Conservation (phyloP, 116 monocot species). For the Cymodocea nodosa region DNA sequence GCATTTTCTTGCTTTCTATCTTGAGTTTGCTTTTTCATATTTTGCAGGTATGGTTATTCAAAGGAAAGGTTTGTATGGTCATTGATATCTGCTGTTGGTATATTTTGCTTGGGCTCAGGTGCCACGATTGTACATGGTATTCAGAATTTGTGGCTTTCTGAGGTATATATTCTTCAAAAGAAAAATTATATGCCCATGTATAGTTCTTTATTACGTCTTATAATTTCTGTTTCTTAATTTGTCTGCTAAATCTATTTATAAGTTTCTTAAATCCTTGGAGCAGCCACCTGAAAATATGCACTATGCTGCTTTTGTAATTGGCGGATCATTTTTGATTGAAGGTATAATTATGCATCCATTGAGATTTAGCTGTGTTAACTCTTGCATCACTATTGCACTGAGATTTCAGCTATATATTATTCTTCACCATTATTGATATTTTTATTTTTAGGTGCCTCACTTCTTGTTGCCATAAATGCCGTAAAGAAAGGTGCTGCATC, state of each 20-base stretch:
- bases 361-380: no score
- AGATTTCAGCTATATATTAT: slow-evolving; percentile 3
- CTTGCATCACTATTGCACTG: no score
- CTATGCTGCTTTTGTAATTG: slow-evolving; percentile 94
- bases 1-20: background rate
- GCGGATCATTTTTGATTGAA: slow-evolving; percentile 96
- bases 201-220: background rate
- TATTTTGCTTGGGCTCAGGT: slow-evolving; percentile 97
- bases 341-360: slow-evolving; percentile 22
- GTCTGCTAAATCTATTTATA: background rate
- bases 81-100: slow-evolving; percentile 97
- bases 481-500: slow-evolving; percentile 95
- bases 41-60: slow-evolving; percentile 92
- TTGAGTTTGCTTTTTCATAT: background rate
- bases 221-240: background rate
- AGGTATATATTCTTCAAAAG: slow-evolving; percentile 17
- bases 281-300: slow-evolving; percentile 95
- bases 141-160: slow-evolving; percentile 71
- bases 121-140: slow-evolving; percentile 95
- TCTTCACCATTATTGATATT: background rate
- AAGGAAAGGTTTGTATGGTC: slow-evolving; percentile 99
- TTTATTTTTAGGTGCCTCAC: slow-evolving; percentile 56
- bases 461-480: slow-evolving; percentile 93
- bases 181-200: background rate
- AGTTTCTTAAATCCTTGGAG: slow-evolving; percentile 9